A percentile compares a stretch with the other conserved stretches of the same genome.
These are phyloP conservation scores for Gremmenia infestans DNA, from an alignment of 2,329 filamentous ascomycete genomes.

Conservation along the genomic window DNA sequence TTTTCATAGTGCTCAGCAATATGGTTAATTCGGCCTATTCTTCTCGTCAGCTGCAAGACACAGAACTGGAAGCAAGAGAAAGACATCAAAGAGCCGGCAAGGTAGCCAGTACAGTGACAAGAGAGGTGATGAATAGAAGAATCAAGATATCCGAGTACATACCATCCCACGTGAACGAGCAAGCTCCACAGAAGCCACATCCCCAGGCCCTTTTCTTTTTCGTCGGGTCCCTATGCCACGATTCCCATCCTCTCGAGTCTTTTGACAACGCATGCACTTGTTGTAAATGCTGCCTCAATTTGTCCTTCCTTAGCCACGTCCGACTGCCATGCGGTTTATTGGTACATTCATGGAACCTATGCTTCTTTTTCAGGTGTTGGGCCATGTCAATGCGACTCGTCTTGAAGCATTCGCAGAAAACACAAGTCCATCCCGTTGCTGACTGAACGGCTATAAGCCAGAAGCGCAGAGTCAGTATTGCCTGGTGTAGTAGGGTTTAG, in stretches of 20 bases:
- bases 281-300: slow-evolving; percentile 21
- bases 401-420: slow-evolving; percentile 13
- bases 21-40: slow-evolving; percentile 17
- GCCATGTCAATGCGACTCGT: slow-evolving; percentile 9
- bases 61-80: neutral
- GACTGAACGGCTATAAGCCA: neutral
- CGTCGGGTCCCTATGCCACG: slow-evolving; percentile 12
- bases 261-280: slow-evolving; percentile 17
- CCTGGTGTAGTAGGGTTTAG: too few species aligned
- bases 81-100: neutral
- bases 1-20: slow-evolving; percentile 25
- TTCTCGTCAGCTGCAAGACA: neutral
- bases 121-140: neutral
- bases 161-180: slow-evolving; percentile 21
- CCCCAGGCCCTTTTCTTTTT: slow-evolving; percentile 22
- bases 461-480: too few species aligned
- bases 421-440: slow-evolving; percentile 13
- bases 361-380: slow-evolving; percentile 12
- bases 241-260: slow-evolving; percentile 12
- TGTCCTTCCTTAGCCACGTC: slow-evolving; percentile 20
- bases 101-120: neutral
- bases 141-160: slow-evolving; percentile 3
- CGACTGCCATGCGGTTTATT: slow-evolving; percentile 5
- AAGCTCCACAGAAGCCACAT: slow-evolving; percentile 22
- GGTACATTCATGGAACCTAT: slow-evolving; percentile 17